A percentile compares a stretch with the other conserved stretches of the same genome.
phyloP scores from a whole-genome alignment of 331 rosid genomes.

The Cydonia oblonga region DNA sequence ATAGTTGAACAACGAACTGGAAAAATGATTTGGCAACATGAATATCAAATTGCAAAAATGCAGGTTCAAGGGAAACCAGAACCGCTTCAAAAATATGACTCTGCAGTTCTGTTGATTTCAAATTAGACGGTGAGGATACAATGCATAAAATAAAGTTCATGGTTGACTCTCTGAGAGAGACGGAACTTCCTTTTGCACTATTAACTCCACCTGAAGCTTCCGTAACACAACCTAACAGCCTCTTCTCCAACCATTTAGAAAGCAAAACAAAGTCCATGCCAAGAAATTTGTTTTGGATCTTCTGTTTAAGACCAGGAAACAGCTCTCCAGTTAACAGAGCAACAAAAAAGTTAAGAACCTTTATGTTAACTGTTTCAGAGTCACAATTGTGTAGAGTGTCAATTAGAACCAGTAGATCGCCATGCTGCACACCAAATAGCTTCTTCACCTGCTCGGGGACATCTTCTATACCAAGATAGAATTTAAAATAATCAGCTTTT shows the following conservation, averaged over 20 bases:
- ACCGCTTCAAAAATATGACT: constrained; percentile 70
- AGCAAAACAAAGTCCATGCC: constrained; percentile 45
- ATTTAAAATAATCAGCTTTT: constrained; percentile 44
- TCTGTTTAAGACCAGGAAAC: constrained; percentile 50
- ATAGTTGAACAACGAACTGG: constrained; percentile 67
- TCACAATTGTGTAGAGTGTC: constrained; percentile 68
- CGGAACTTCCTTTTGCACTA: constrained; percentile 58
- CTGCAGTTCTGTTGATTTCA: constrained; percentile 55
- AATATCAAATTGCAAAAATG: constrained; percentile 75
- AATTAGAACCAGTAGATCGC: constrained; percentile 72
- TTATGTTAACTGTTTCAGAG: constrained; percentile 74
- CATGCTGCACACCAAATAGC: constrained; percentile 45
- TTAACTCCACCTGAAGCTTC: constrained; percentile 44
- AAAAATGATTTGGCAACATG: constrained; percentile 69
- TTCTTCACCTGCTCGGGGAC: constrained; percentile 39
- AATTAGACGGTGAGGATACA: constrained; percentile 43
- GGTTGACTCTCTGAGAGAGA: constrained; percentile 69
- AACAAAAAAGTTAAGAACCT: constrained; percentile 81
- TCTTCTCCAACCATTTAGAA: constrained; percentile 78
- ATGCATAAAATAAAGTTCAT: constrained; percentile 66
- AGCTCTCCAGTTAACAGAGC: constrained; percentile 68
- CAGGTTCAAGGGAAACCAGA: constrained; percentile 60
- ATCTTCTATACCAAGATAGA: constrained; percentile 59
- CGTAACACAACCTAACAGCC: constrained; percentile 60
- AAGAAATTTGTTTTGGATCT: constrained; percentile 63